Percentiles rank a stretch among this genome's conserved stretches.
Conservation (phyloP, 306 rosid species). For the Acacia crassicarpa region DNA sequence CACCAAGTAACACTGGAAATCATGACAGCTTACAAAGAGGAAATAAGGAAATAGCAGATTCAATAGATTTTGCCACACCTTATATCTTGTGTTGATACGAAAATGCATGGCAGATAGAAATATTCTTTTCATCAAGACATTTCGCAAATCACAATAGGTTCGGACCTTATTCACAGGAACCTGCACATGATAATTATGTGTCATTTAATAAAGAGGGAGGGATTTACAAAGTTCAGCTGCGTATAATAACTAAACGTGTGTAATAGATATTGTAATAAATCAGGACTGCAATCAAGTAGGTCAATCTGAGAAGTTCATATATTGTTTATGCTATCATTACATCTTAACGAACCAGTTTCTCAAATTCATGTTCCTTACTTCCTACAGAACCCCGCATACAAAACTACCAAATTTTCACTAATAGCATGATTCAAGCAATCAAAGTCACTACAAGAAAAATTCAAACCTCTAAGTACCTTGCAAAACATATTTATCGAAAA, state of each 20-base stretch:
- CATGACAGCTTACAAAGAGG: background rate
- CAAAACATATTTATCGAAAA: constrained; percentile 94
- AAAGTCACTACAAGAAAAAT: constrained; percentile 1
- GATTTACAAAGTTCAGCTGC: background rate
- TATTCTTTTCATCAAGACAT: constrained; percentile 97
- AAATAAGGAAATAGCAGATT: constrained; percentile 13
- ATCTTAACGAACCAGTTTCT: constrained; percentile 11
- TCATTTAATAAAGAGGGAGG: background rate
- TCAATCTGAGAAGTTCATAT: background rate
- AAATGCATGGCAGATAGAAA: constrained; percentile 97
- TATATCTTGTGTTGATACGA: constrained; percentile 95
- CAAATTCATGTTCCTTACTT: background rate
- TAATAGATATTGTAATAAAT: background rate
- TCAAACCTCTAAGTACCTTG: constrained; percentile 59
- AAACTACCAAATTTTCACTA: constrained; percentile 17
- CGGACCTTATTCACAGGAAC: constrained; percentile 88
- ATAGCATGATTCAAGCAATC: constrained; percentile 5
- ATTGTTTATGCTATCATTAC: constrained; percentile 21
- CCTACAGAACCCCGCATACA: background rate
- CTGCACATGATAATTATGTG: constrained; percentile 52
- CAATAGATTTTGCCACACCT: constrained; percentile 54
- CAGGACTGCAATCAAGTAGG: constrained; percentile 16
- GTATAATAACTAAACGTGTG: constrained; percentile 9
- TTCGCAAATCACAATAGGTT: constrained; percentile 85
- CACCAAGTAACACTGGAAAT: constrained; percentile 12